A percentile compares a stretch with the other conserved stretches of the same genome.
These are phyloP conservation scores for Torulaspora maleeae DNA, from an alignment of 805 yeast genomes.

Conservation along the genomic window DNA sequence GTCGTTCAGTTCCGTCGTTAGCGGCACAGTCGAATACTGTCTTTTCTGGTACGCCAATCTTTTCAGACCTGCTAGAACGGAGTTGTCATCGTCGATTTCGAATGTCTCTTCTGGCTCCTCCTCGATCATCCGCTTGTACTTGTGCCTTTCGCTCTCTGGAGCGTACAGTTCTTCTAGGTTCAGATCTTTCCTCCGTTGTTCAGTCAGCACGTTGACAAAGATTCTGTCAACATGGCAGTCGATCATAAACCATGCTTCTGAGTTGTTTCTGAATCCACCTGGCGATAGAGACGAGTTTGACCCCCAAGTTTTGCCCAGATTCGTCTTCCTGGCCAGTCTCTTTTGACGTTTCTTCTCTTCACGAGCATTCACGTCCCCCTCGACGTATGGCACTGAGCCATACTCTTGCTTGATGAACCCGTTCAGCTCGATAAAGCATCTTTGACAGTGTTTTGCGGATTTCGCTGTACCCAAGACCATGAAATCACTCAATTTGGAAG, in stretches of 20 bases:
- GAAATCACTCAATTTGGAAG: conserved; percentile 38
- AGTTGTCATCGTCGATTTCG: conserved; percentile 16
- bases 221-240: conserved; percentile 62
- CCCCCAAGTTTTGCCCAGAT: conserved; percentile 49
- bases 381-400: conserved; percentile 48
- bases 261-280: conserved; percentile 34
- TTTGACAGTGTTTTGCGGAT: conserved; percentile 67
- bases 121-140: conserved; percentile 9
- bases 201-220: conserved; percentile 67
- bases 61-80: conserved; percentile 30
- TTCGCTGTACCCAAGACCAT: conserved; percentile 72
- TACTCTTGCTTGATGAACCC: conserved; percentile 52
- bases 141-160: conserved; percentile 38
- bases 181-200: conserved; percentile 59
- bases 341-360: conserved; percentile 48
- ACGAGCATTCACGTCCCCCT: conserved; percentile 65
- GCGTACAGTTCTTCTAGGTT: conserved; percentile 71
- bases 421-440: conserved; percentile 59
- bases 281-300: conserved; percentile 40
- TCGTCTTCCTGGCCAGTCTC: conserved; percentile 49
- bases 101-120: background rate
- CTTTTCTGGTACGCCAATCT: conserved; percentile 29
- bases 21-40: conserved; percentile 23
- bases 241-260: conserved; percentile 79
- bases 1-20: conserved; percentile 1